phyloP scores from a whole-genome alignment of 768 basidiomycete genomes.

The Boletellus emodensis region DNA sequence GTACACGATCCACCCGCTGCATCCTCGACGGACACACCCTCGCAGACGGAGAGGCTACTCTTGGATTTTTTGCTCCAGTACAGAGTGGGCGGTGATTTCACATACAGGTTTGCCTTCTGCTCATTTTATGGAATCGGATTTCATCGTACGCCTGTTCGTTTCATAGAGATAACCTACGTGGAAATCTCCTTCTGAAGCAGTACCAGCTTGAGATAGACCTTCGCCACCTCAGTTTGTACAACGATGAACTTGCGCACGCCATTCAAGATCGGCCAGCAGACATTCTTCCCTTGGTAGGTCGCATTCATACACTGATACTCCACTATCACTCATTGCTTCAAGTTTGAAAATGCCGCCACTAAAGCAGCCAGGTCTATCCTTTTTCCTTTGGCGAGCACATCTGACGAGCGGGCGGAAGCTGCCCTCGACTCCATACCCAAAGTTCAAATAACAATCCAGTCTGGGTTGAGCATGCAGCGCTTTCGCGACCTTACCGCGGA shows the following conservation, averaged over 20 bases:
- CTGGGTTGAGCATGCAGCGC: slow-evolving; percentile 89
- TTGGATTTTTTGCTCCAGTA: slow-evolving; percentile 86
- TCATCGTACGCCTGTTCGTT: neutral
- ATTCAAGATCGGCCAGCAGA: slow-evolving; percentile 90
- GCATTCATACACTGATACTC: neutral
- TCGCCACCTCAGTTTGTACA: slow-evolving; percentile 73
- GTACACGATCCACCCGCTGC: slow-evolving; percentile 60
- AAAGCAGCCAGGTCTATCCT: slow-evolving; percentile 80
- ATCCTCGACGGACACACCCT: slow-evolving; percentile 63
- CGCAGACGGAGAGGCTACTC: slow-evolving; percentile 76
- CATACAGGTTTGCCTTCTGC: slow-evolving; percentile 64
- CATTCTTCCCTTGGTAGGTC: slow-evolving; percentile 75
- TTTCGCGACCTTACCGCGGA: slow-evolving; percentile 93
- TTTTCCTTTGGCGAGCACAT: slow-evolving; percentile 65
- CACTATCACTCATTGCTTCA: slow-evolving; percentile 1
- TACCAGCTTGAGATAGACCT: slow-evolving; percentile 85
- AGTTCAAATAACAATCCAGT: slow-evolving; percentile 83
- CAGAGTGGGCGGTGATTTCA: slow-evolving; percentile 85
- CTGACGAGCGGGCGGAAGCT: slow-evolving; percentile 42
- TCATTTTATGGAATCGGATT: neutral
- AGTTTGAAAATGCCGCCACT: slow-evolving; percentile 93
- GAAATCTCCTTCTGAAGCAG: slow-evolving; percentile 85
- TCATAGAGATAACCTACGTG: slow-evolving; percentile 77
- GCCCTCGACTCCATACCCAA: slow-evolving; percentile 55
- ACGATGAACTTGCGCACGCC: slow-evolving; percentile 89